phyloP scores from a whole-genome alignment of 2,329 filamentous ascomycete genomes.

The Scleromitrula shiraiana region DNA sequence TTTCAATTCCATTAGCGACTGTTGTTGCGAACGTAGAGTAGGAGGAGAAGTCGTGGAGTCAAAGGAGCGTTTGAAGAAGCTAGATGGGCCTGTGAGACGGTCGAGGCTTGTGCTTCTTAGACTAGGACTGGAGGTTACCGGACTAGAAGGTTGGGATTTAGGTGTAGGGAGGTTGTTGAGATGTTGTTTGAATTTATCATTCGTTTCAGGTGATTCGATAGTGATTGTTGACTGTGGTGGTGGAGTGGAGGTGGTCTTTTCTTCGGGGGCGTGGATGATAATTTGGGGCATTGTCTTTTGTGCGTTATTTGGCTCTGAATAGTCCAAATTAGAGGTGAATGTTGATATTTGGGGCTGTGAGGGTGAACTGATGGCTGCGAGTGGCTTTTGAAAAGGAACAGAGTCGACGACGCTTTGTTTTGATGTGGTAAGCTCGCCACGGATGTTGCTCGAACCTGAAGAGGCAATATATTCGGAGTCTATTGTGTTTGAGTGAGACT shows the following conservation, averaged over 20 bases:
- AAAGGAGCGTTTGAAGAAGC: background rate
- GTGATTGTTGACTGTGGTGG: background rate
- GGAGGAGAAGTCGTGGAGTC: background rate
- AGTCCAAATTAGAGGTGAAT: background rate
- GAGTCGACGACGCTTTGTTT: no score
- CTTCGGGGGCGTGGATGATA: background rate
- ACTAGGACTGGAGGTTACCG: no score
- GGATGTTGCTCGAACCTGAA: no score
- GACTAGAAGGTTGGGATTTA: background rate
- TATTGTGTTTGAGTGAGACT: no score
- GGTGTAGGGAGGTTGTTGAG: background rate
- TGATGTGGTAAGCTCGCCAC: no score
- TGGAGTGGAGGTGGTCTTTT: background rate
- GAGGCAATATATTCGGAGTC: no score
- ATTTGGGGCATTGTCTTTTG: background rate
- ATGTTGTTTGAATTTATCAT: background rate
- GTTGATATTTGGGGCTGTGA: no score
- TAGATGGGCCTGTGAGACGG: no score
- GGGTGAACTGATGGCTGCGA: no score
- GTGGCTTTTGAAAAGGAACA: no score
- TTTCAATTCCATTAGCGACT: background rate
- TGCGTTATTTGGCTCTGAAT: background rate
- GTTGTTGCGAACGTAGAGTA: background rate
- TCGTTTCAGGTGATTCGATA: background rate
- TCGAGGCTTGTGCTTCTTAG: no score